Evolutionary conservation across 2,329 filamentous ascomycete genomes (phyloP).

Genomic region (Alternaria postmessia): DNA sequence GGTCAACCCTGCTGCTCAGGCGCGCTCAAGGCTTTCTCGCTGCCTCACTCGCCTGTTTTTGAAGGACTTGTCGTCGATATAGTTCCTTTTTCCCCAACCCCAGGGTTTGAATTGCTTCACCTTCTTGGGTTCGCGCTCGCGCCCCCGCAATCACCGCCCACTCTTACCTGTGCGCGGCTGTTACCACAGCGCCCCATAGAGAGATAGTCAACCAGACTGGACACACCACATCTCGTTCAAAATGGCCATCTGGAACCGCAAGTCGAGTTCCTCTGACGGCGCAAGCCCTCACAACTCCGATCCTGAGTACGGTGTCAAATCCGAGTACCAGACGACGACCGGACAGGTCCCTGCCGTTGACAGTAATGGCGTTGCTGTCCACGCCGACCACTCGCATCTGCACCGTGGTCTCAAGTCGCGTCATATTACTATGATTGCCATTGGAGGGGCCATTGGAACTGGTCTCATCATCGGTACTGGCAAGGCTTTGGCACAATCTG

Average conservation of each 20-base stretch:
- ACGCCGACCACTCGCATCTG: conserved; percentile 49
- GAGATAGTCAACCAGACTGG: conserved; percentile 3
- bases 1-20: conserved; percentile 23
- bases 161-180: conserved; percentile 16
- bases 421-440: conserved; percentile 71
- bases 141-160: conserved; percentile 8
- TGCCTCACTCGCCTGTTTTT: conserved; percentile 26
- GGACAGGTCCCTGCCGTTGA: conserved; percentile 25
- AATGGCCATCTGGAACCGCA: conserved; percentile 43
- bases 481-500: conserved; percentile 58
- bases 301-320: conserved; percentile 29
- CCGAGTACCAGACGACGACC: conserved; percentile 20
- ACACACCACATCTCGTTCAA: conserved; percentile 6
- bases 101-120: conserved; percentile 5
- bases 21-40: conserved; percentile 27
- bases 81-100: neutral
- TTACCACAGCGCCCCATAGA: conserved; percentile 11
- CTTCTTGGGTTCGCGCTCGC: conserved; percentile 12
- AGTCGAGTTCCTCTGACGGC: conserved; percentile 38
- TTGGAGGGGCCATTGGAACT: conserved; percentile 76
- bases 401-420: conserved; percentile 63
- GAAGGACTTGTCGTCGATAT: conserved; percentile 15
- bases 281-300: conserved; percentile 35
- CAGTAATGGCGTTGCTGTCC: conserved; percentile 36
- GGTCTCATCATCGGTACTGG: conserved; percentile 75